These are phyloP conservation scores for Pleurotus cornucopiae DNA, from an alignment of 768 basidiomycete genomes.

Conservation along the genomic window DNA sequence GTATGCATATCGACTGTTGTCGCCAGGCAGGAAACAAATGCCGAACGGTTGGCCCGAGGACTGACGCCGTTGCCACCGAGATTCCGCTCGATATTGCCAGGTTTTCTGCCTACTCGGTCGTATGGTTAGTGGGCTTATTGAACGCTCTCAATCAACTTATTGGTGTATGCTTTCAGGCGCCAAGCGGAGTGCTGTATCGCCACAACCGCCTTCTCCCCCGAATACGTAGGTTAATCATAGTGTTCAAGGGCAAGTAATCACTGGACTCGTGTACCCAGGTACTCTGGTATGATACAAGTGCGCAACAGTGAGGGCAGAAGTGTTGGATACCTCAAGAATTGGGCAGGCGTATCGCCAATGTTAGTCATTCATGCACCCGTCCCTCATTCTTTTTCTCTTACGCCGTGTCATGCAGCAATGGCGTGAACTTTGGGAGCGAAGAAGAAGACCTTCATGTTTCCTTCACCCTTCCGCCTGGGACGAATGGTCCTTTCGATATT, in stretches of 20 bases:
- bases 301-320: slow-evolving; percentile 23
- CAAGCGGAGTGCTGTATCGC: background rate
- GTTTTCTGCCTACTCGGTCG: slow-evolving; percentile 22
- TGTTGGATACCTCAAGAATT: slow-evolving; percentile 31
- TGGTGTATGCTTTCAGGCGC: background rate
- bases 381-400: background rate
- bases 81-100: slow-evolving; percentile 27
- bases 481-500: slow-evolving; percentile 26
- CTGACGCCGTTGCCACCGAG: slow-evolving; percentile 35
- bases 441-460: slow-evolving; percentile 1
- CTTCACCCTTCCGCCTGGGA: slow-evolving; percentile 11
- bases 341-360: slow-evolving; percentile 23
- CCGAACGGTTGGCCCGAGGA: slow-evolving; percentile 39
- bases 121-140: slow-evolving; percentile 16
- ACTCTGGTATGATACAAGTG: slow-evolving; percentile 31
- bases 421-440: slow-evolving; percentile 4
- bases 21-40: slow-evolving; percentile 29
- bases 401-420: background rate
- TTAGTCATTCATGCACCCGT: slow-evolving; percentile 5
- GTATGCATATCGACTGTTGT: background rate
- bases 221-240: background rate
- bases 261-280: slow-evolving; percentile 1
- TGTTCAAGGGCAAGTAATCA: background rate
- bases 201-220: background rate
- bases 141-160: background rate